Conservation (phyloP, 495 filamentous ascomycete species). For the Thozetella sp. region DNA sequence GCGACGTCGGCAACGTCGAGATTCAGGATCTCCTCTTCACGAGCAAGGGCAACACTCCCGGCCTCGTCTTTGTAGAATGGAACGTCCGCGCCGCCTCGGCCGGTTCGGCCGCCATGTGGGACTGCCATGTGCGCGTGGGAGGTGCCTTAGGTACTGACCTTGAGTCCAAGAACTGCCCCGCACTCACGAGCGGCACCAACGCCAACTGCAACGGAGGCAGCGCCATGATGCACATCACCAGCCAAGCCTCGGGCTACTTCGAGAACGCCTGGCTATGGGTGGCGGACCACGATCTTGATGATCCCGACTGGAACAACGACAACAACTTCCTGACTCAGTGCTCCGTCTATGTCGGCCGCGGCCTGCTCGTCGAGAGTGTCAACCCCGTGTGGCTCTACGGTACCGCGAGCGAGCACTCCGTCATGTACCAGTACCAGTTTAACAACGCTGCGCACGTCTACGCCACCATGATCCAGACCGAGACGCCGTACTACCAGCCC, state of each 20-base stretch:
- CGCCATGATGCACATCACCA: constrained; percentile 65
- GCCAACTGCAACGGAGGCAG: constrained; percentile 54
- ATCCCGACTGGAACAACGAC: neutral
- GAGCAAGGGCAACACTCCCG: constrained; percentile 20
- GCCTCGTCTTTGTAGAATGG: constrained; percentile 29
- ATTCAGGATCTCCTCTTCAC: constrained; percentile 44
- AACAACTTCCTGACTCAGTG: constrained; percentile 36
- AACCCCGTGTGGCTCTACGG: constrained; percentile 57
- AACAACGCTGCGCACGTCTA: constrained; percentile 62
- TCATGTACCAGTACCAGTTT: constrained; percentile 72
- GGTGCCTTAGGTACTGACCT: constrained; percentile 69
- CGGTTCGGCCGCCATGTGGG: constrained; percentile 60
- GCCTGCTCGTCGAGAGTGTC: constrained; percentile 47
- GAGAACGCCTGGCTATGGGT: constrained; percentile 78
- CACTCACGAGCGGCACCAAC: constrained; percentile 26
- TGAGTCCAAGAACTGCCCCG: constrained; percentile 61
- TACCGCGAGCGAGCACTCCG: constrained; percentile 65
- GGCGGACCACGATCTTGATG: constrained; percentile 51
- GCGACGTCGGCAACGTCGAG: constrained; percentile 49
- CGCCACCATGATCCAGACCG: constrained; percentile 66
- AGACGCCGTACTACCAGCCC: constrained; percentile 72
- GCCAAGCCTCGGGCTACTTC: constrained; percentile 58
- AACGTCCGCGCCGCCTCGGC: constrained; percentile 9
- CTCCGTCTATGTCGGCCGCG: constrained; percentile 61
- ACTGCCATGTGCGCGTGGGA: constrained; percentile 72